Evolutionary conservation across 176 grass and related monocot genomes (phyloP).

Genomic region (Carex pumila): DNA sequence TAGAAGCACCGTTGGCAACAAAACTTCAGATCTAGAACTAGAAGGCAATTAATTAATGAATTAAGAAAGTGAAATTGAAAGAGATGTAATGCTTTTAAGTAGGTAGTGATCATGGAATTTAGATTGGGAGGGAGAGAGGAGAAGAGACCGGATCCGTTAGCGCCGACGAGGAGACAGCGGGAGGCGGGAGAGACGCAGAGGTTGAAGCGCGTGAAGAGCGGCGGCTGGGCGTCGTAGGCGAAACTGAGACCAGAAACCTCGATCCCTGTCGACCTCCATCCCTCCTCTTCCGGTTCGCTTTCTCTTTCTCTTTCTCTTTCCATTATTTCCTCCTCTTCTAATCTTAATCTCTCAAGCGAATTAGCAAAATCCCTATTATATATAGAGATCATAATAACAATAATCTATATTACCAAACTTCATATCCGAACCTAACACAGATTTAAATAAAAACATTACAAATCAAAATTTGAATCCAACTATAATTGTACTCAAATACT

Average conservation of each 20-base stretch:
- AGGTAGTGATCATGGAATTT: background rate
- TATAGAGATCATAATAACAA: no score
- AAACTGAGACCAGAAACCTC: slow-evolving; percentile 71
- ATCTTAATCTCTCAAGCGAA: no score
- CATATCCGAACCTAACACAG: no score
- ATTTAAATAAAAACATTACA: no score
- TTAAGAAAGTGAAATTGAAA: background rate
- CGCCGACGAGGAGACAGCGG: slow-evolving; percentile 84
- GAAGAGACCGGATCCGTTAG: slow-evolving; percentile 71
- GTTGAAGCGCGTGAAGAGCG: slow-evolving; percentile 66
- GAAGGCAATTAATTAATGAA: background rate
- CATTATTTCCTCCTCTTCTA: background rate
- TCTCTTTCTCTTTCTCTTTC: background rate
- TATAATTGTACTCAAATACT: no score
- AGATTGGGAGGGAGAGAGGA: background rate
- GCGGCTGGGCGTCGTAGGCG: slow-evolving; percentile 66
- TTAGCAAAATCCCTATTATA: no score
- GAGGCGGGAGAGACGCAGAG: slow-evolving; percentile 70
- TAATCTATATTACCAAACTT: no score
- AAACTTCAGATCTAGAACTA: background rate
- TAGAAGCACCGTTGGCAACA: background rate
- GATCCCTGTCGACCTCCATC: slow-evolving; percentile 57
- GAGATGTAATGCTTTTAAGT: background rate
- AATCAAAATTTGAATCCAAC: no score
- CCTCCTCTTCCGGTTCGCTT: slow-evolving; percentile 19